phyloP scores from a whole-genome alignment of 805 yeast genomes.

The Barnettozyma pratensis region DNA sequence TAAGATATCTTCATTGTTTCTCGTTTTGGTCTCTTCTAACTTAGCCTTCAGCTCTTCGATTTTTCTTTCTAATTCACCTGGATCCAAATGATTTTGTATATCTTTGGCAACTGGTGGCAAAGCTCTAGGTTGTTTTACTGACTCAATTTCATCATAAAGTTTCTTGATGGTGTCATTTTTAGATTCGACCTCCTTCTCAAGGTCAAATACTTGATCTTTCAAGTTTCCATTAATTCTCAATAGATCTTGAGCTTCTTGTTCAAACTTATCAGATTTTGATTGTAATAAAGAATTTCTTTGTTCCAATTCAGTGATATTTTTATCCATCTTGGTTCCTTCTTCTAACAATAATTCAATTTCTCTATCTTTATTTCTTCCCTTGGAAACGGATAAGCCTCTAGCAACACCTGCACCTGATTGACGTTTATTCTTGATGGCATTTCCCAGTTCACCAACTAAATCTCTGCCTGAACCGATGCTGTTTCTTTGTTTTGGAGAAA shows the following conservation, averaged over 20 bases:
- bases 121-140: not conserved
- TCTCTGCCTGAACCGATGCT: constrained; percentile 10
- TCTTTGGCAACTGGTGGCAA: not conserved
- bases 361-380: constrained; percentile 31
- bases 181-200: constrained; percentile 16
- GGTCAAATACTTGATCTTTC: constrained; percentile 12
- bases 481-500: constrained; percentile 6
- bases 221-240: constrained; percentile 18
- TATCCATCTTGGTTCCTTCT: constrained; percentile 48
- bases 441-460: constrained; percentile 8
- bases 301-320: constrained; percentile 35
- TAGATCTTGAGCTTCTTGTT: constrained; percentile 18
- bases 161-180: constrained; percentile 7
- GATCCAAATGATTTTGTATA: constrained; percentile 21
- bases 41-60: constrained; percentile 45
- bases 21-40: constrained; percentile 42
- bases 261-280: constrained; percentile 24
- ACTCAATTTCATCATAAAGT: constrained; percentile 2
- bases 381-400: constrained; percentile 23
- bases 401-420: constrained; percentile 10
- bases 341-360: constrained; percentile 40
- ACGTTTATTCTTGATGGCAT: constrained; percentile 5
- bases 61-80: constrained; percentile 32
- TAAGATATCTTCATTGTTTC: constrained; percentile 25
- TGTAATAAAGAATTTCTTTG: constrained; percentile 23